A percentile compares a stretch with the other conserved stretches of the same genome.
These are phyloP conservation scores for Shiraia bambusicola DNA, from an alignment of 2,329 filamentous ascomycete genomes.

Conservation along the genomic window DNA sequence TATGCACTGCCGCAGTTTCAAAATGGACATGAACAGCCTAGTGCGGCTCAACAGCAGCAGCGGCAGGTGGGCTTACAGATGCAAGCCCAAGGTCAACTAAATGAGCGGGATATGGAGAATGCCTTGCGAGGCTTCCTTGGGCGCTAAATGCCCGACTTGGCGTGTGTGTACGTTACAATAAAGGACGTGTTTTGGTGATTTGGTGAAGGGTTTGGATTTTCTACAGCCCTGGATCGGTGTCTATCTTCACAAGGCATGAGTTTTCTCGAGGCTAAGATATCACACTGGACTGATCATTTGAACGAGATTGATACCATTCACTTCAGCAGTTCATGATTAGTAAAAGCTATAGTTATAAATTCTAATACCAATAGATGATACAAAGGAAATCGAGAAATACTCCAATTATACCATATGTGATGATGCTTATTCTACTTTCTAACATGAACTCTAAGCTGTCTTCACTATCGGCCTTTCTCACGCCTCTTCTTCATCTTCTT, in stretches of 20 bases:
- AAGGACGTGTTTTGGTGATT: too few relatives aligned
- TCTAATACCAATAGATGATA: neutral
- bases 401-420: neutral
- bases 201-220: neutral
- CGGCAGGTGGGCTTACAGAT: conserved; percentile 4
- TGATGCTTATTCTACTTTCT: neutral
- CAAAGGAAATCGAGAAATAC: neutral
- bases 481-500: neutral
- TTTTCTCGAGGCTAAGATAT: too few relatives aligned
- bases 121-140: conserved; percentile 31
- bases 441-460: neutral
- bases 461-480: too few relatives aligned
- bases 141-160: too few relatives aligned
- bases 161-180: too few relatives aligned
- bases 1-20: neutral
- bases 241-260: too few relatives aligned
- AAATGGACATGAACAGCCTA: neutral
- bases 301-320: too few relatives aligned
- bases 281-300: too few relatives aligned
- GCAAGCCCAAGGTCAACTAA: conserved; percentile 11
- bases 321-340: too few relatives aligned
- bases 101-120: conserved; percentile 30
- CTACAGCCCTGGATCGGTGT: neutral
- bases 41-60: conserved; percentile 9
- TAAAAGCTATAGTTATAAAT: too few relatives aligned